Evolutionary conservation across 768 basidiomycete genomes (phyloP).

Genomic region (Postia placenta): DNA sequence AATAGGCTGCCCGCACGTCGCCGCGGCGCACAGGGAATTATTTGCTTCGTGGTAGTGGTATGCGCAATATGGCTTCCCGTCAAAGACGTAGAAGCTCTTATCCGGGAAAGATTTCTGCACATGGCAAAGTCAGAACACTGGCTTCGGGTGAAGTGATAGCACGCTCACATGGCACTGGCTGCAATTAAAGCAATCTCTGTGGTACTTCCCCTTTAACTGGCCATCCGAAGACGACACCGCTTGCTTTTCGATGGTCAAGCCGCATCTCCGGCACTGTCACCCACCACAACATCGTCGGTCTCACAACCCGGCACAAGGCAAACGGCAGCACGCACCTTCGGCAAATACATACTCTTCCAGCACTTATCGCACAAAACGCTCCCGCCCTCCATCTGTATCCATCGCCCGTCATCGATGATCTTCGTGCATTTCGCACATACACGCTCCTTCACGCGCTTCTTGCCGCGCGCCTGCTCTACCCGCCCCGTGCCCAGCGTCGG

Average conservation of each 20-base stretch:
- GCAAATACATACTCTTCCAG: conserved; percentile 96
- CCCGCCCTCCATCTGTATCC: conserved; percentile 74
- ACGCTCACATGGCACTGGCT: conserved; percentile 64
- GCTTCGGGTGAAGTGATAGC: conserved; percentile 1
- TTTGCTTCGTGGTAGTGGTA: conserved; percentile 94
- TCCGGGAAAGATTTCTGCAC: conserved; percentile 83
- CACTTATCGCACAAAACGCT: conserved; percentile 81
- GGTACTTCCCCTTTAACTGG: conserved; percentile 94
- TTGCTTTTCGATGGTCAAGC: conserved; percentile 80
- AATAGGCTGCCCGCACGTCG: conserved; percentile 79
- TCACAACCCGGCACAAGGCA: no score
- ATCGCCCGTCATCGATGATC: conserved; percentile 72
- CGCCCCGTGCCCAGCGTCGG: conserved; percentile 27
- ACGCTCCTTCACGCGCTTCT: conserved; percentile 22
- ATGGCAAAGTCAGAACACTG: no score
- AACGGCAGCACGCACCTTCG: conserved; percentile 82
- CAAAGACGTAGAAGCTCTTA: conserved; percentile 86
- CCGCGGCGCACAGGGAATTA: conserved; percentile 77
- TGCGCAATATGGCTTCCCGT: conserved; percentile 85
- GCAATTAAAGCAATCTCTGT: conserved; percentile 88
- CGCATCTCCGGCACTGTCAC: conserved; percentile 79
- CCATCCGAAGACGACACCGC: conserved; percentile 91
- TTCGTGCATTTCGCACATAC: conserved; percentile 64
- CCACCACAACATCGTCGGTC: neutral
- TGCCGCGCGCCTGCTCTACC: conserved; percentile 10